Base-by-base conservation (phyloP, 306 rosid genomes). In the Gastrolobium bilobum region DNA sequence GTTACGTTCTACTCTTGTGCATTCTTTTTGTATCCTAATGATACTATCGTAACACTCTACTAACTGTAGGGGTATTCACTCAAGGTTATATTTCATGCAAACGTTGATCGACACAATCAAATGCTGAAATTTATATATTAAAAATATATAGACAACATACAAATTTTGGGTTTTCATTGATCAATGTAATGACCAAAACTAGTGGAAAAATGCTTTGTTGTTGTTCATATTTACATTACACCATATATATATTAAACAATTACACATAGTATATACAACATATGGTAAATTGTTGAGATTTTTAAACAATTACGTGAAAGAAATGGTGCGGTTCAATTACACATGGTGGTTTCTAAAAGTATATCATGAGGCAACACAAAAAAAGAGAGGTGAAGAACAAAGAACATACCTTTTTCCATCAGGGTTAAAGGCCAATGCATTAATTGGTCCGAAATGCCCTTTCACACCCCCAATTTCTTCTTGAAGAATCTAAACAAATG, bases 381-480 rank as follows among this genome's bases (percentile, higher is more conserved):
- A 70, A 13, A 66, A 70, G 5, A 54, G 29, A 73, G 68, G 5
- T 26, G 47, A 26, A 59, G 73, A 57, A 65, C 37, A 33, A 3
- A 6, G 38, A 60, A 34, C 40, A 43, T 86, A 95, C 99, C 99
- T 95, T 85, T 79, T 92, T 20, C 99, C 99, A 76, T 95, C 97
- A 34, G 98, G 98, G 60, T 95, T 95, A 86, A 95, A 92, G 65
- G 99, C 97, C 85, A 95, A 65, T 56, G 98, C 96, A 83, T 95
- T 95, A 66, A 95, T 95, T 4, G 98, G 99, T 85, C 99, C 99
- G 79, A 93, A 95, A 82, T 95, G 99, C 51, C 99, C 99, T 80
- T 95, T 95, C 34, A 95, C 98, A 53, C 98, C 99, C 48, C 99
- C 98, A 83, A 95, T 91, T 85, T 95, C 99, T 87, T 91, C 99